A percentile compares a stretch with the other conserved stretches of the same genome.
Conservation (phyloP, 2,329 filamentous ascomycete genomes). For the Fusarium nisikadoi region DNA sequence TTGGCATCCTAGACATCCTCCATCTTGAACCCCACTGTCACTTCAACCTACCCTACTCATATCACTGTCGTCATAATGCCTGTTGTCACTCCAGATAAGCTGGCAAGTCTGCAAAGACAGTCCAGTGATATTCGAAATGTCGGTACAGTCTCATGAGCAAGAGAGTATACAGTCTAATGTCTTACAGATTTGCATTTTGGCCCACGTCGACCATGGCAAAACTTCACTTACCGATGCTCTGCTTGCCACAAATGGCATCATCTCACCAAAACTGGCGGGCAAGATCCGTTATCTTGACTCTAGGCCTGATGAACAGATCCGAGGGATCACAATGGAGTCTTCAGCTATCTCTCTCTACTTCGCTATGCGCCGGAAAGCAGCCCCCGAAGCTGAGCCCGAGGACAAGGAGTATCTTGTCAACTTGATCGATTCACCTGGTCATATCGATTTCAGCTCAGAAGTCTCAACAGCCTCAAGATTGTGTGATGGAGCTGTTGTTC, state of each 20-base stretch:
- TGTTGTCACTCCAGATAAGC: slow-evolving; percentile 88
- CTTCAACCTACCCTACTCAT: slow-evolving; percentile 14
- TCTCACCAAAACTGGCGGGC: slow-evolving; percentile 95
- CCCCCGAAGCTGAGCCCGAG: slow-evolving; percentile 74
- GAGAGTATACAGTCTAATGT: slow-evolving; percentile 1
- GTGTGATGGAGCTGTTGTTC: slow-evolving; percentile 92
- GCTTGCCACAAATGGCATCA: slow-evolving; percentile 98
- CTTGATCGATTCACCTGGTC: slow-evolving; percentile 95
- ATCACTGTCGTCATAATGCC: slow-evolving; percentile 72
- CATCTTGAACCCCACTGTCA: slow-evolving; percentile 9
- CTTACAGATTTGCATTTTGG: slow-evolving; percentile 87
- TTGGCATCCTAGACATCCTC: background rate
- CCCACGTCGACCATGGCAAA: slow-evolving; percentile 98
- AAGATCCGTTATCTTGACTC: slow-evolving; percentile 99
- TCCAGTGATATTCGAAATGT: slow-evolving; percentile 94
- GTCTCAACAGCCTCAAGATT: slow-evolving; percentile 94
- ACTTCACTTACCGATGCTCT: slow-evolving; percentile 96
- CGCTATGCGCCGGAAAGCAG: slow-evolving; percentile 82
- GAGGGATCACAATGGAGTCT: slow-evolving; percentile 99
- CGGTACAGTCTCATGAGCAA: slow-evolving; percentile 47
- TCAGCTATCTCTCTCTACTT: slow-evolving; percentile 98
- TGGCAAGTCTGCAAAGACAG: slow-evolving; percentile 88
- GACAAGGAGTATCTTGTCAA: slow-evolving; percentile 95
- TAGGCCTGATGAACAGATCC: slow-evolving; percentile 91
- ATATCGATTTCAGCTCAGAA: slow-evolving; percentile 98